Conservation (phyloP, 345 rosid species). For the Noccaea caerulescens region DNA sequence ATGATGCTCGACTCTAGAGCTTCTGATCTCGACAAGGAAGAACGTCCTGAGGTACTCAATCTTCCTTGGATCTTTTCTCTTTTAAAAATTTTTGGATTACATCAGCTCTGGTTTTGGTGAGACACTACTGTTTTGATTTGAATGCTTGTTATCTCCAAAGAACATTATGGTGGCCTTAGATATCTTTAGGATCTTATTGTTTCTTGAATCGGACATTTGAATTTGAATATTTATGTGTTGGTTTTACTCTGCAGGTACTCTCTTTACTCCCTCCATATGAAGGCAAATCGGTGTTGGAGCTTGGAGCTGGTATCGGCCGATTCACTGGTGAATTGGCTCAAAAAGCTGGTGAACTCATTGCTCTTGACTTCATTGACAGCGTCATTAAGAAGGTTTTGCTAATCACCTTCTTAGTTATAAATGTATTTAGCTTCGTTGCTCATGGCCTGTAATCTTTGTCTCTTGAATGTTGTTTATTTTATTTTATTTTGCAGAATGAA, state of each 20-base stretch:
- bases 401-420: background rate
- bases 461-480: background rate
- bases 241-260: conserved; percentile 54
- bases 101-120: background rate
- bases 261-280: conserved; percentile 80
- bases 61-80: background rate
- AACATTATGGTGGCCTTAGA: background rate
- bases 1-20: conserved; percentile 99
- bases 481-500: conserved; percentile 63
- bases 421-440: background rate
- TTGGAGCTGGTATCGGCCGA: conserved; percentile 97
- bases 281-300: conserved; percentile 82
- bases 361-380: conserved; percentile 85
- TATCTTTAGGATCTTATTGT: background rate
- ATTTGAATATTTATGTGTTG: background rate
- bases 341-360: conserved; percentile 77
- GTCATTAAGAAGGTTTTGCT: conserved; percentile 84
- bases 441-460: background rate
- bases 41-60: conserved; percentile 75
- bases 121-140: background rate
- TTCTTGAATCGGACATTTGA: background rate
- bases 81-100: background rate
- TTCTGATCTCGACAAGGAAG: conserved; percentile 94
- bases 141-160: background rate
- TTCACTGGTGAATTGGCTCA: conserved; percentile 90